Evolutionary conservation across 1,284 basidiomycete species (phyloP).

Genomic region (Tilletia indica): DNA sequence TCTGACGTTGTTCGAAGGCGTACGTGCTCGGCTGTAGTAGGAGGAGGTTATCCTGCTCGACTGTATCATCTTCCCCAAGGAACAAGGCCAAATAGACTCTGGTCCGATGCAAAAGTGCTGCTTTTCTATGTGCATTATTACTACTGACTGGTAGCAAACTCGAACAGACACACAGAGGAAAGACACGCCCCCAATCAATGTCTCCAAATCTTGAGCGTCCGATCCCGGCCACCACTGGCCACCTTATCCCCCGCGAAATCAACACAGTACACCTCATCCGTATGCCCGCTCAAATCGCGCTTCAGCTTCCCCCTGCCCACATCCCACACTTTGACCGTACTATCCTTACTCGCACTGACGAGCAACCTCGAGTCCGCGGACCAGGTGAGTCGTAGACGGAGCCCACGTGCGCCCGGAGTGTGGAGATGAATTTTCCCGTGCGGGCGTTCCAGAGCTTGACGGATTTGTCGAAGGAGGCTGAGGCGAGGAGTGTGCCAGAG

Average conservation of each 20-base stretch:
- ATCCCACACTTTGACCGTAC: constrained; percentile 66
- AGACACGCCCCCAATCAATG: constrained; percentile 24
- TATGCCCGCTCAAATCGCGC: constrained; percentile 89
- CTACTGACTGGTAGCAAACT: too few relatives aligned
- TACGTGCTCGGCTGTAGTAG: too few relatives aligned
- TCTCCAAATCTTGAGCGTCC: constrained; percentile 62
- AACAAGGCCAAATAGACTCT: too few relatives aligned
- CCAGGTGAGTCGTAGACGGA: constrained; percentile 94
- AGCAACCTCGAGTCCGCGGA: constrained; percentile 87
- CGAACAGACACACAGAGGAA: too few relatives aligned
- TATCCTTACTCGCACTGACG: constrained; percentile 91
- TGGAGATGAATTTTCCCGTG: constrained; percentile 74
- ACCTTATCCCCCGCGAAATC: constrained; percentile 77
- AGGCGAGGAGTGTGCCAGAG: constrained; percentile 86
- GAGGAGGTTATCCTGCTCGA: too few relatives aligned
- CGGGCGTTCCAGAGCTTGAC: constrained; percentile 79
- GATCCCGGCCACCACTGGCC: constrained; percentile 80
- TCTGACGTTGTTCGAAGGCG: too few relatives aligned
- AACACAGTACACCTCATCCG: constrained; percentile 97
- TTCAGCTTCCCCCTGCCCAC: constrained; percentile 69
- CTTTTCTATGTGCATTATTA: too few relatives aligned
- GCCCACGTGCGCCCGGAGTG: constrained; percentile 86
- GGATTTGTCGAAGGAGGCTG: constrained; percentile 85
- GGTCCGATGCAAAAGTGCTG: too few relatives aligned
- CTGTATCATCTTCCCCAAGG: too few relatives aligned